phyloP scores from a whole-genome alignment of 108 stramenopile genomes.

The Asterionellopsis glacialis region DNA sequence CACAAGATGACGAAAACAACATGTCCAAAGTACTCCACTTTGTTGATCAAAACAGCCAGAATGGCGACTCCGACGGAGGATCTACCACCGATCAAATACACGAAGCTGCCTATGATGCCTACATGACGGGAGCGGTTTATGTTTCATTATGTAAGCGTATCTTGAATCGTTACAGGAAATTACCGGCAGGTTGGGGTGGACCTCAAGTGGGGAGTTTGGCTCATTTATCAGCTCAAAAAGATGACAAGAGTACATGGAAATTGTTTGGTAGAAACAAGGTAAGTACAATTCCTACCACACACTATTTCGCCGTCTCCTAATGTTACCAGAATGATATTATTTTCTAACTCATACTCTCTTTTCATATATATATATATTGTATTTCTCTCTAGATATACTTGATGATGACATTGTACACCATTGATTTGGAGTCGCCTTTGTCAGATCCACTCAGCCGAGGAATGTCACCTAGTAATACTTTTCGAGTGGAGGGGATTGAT shows the following conservation, averaged over 20 bases:
- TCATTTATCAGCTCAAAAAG: constrained; percentile 16
- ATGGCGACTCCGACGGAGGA: constrained; percentile 16
- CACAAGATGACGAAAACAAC: constrained; percentile 9
- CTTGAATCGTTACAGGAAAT: background rate
- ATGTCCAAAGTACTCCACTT: constrained; percentile 5
- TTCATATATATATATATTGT: too few species aligned
- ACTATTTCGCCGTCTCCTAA: too few species aligned
- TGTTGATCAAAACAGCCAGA: background rate
- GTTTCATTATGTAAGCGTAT: background rate
- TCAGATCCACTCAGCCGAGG: constrained; percentile 56
- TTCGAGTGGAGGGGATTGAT: constrained; percentile 54
- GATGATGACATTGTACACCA: constrained; percentile 59
- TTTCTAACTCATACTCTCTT: background rate
- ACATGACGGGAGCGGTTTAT: constrained; percentile 59
- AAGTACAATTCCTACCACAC: too few species aligned
- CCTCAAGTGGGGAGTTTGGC: constrained; percentile 4
- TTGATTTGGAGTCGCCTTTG: constrained; percentile 59
- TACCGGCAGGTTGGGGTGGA: constrained; percentile 11
- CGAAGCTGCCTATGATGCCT: constrained; percentile 76
- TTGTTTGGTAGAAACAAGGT: constrained; percentile 61
- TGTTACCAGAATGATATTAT: too few species aligned
- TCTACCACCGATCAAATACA: constrained; percentile 38
- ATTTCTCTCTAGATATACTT: constrained; percentile 32
- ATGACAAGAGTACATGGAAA: constrained; percentile 18
- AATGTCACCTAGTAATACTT: constrained; percentile 46